Evolutionary conservation across 1,139 yeast species (phyloP).

Genomic region (Lodderomyces beijingensis): DNA sequence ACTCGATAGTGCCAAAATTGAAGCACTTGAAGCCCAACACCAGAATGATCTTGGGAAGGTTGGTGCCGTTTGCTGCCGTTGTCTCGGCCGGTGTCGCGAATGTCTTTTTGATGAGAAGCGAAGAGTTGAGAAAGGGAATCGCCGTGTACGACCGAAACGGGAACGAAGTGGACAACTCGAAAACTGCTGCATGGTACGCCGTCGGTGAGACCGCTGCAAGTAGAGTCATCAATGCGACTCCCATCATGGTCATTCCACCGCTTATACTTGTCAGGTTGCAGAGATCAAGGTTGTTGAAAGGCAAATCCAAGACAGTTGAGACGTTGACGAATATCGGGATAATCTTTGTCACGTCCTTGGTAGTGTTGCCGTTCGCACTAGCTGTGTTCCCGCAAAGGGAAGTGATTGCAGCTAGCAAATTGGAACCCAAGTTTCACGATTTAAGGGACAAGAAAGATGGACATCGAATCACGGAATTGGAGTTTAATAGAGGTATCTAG

Average conservation of each 20-base stretch:
- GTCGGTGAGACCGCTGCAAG: constrained; percentile 97
- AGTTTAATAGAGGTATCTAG: constrained; percentile 90
- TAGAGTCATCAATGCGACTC: constrained; percentile 93
- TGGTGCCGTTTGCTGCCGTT: constrained; percentile 97
- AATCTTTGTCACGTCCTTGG: constrained; percentile 79
- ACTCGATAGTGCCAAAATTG: constrained; percentile 79
- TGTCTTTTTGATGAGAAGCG: constrained; percentile 92
- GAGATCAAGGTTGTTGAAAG: constrained; percentile 54
- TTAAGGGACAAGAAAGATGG: constrained; percentile 67
- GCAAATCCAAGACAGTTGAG: constrained; percentile 61
- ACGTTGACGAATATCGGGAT: constrained; percentile 75
- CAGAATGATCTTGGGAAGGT: constrained; percentile 66
- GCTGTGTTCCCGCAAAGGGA: constrained; percentile 93
- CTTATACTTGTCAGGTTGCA: constrained; percentile 74
- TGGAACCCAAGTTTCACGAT: constrained; percentile 62
- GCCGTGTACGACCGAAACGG: constrained; percentile 68
- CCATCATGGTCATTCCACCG: constrained; percentile 95
- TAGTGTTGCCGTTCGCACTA: constrained; percentile 88
- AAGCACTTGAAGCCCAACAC: constrained; percentile 65
- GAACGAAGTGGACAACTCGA: constrained; percentile 69
- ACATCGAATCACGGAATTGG: constrained; percentile 52
- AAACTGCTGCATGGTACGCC: constrained; percentile 83
- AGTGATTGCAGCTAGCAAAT: constrained; percentile 47
- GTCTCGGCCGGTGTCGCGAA: constrained; percentile 94
- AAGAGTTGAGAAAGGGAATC: constrained; percentile 84